Percentiles rank a stretch among this genome's conserved stretches.
Conservation (phyloP, 805 yeast genomes). For the Myxozyma neotropica region DNA sequence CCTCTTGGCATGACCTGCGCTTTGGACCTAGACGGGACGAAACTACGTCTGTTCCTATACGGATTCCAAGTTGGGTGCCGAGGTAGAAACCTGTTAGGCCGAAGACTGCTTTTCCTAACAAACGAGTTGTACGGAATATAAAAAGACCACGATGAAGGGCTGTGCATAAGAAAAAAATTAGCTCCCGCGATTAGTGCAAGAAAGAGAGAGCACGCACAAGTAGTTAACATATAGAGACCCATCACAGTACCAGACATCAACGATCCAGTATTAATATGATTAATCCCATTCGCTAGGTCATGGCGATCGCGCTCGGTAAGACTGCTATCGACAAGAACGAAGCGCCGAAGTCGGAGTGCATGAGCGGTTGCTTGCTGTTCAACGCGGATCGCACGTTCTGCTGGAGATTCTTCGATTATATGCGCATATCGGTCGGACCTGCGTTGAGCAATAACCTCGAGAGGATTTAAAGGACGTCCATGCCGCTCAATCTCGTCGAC, state of each 20-base stretch:
- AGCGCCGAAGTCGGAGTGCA: constrained; percentile 3
- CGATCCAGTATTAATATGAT: constrained; percentile 18
- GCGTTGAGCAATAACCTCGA: neutral
- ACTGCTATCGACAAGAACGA: constrained; percentile 12
- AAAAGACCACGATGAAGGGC: constrained; percentile 5
- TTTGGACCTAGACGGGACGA: constrained; percentile 1
- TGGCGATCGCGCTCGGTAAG: constrained; percentile 12
- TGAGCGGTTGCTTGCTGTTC: constrained; percentile 1
- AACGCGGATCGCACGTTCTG: neutral
- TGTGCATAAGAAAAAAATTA: neutral
- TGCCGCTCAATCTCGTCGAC: too few relatives aligned
- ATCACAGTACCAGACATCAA: constrained; percentile 14
- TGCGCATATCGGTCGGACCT: neutral
- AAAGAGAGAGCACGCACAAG: neutral
- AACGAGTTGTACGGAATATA: neutral
- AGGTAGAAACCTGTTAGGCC: constrained; percentile 20
- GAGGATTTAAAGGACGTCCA: neutral
- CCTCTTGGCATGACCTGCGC: constrained; percentile 13
- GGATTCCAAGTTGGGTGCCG: constrained; percentile 22
- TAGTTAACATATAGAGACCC: constrained; percentile 8
- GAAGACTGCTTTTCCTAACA: constrained; percentile 7
- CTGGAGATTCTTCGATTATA: too few relatives aligned
- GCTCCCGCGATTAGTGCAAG: neutral
- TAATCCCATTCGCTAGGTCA: constrained; percentile 9
- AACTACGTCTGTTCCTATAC: constrained; percentile 17